A percentile compares a stretch with the other conserved stretches of the same genome.
Evolutionary conservation across 176 grass and related monocot genomes (phyloP).

Genomic region (Cenchrus americanus): DNA sequence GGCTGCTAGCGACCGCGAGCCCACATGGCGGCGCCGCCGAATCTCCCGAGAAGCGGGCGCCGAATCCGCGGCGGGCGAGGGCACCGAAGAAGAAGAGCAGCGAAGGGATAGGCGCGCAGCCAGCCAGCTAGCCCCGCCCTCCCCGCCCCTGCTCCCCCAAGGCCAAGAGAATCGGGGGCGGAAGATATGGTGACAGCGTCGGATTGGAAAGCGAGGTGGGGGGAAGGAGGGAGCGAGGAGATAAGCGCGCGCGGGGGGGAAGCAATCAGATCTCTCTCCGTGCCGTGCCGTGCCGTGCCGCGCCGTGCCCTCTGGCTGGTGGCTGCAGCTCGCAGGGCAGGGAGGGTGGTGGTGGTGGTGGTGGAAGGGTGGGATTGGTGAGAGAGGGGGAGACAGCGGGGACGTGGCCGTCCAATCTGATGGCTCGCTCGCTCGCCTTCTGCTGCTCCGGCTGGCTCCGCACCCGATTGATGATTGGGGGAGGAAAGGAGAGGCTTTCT

Average conservation of each 20-base stretch:
- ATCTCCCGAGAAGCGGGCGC: not conserved
- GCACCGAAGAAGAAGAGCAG: not conserved
- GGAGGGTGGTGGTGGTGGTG: not conserved
- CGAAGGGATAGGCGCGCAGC: not conserved
- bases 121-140: too few species aligned
- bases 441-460: not conserved
- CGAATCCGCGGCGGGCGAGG: slow-evolving; percentile 2
- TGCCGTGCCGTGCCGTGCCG: not conserved
- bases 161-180: not conserved
- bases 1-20: not conserved
- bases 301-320: not conserved
- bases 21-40: not conserved
- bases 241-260: slow-evolving; percentile 10
- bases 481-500: not conserved
- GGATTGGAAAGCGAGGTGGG: not conserved
- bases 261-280: slow-evolving; percentile 31
- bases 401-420: slow-evolving; percentile 46
- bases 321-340: not conserved
- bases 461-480: not conserved
- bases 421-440: not conserved
- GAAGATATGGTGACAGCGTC: not conserved
- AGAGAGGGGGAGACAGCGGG: not conserved
- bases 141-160: too few species aligned
- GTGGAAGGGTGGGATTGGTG: slow-evolving; percentile 24
- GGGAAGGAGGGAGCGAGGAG: not conserved